A percentile compares a stretch with the other conserved stretches of the same genome.
phyloP scores from a whole-genome alignment of 345 rosid genomes.

The Tarenaya hassleriana region DNA sequence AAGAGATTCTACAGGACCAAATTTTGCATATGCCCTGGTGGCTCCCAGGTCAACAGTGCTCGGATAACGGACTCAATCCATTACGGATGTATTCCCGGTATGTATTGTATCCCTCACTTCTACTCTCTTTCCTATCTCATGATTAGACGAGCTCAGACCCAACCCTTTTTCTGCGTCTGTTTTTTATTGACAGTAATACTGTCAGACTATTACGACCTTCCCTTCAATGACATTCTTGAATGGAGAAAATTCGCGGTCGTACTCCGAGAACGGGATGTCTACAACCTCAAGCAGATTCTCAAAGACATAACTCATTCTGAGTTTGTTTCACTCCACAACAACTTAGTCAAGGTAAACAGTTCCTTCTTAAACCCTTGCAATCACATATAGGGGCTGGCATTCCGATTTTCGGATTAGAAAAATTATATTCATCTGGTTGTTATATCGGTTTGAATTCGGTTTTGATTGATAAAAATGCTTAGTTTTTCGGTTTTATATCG shows the following conservation, averaged over 20 bases:
- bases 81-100: slow-evolving; percentile 97
- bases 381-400: too few relatives aligned
- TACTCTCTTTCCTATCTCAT: neutral
- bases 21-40: slow-evolving; percentile 96
- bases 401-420: too few relatives aligned
- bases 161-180: neutral
- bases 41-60: slow-evolving; percentile 97
- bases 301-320: slow-evolving; percentile 61
- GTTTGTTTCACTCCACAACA: slow-evolving; percentile 60
- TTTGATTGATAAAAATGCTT: too few relatives aligned
- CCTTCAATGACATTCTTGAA: slow-evolving; percentile 78
- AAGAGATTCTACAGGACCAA: slow-evolving; percentile 85
- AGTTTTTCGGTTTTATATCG: too few relatives aligned
- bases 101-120: slow-evolving; percentile 12
- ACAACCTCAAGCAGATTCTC: slow-evolving; percentile 66
- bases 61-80: slow-evolving; percentile 95
- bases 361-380: slow-evolving; percentile 1
- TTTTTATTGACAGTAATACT: slow-evolving; percentile 58
- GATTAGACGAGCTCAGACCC: neutral
- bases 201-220: slow-evolving; percentile 82
- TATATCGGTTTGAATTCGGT: too few relatives aligned
- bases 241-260: slow-evolving; percentile 76
- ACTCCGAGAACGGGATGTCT: slow-evolving; percentile 64
- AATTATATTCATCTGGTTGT: too few relatives aligned
- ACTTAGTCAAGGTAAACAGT: slow-evolving; percentile 63